Conservation (phyloP, 1,284 basidiomycete species). For the Ganoderma resinaceum region DNA sequence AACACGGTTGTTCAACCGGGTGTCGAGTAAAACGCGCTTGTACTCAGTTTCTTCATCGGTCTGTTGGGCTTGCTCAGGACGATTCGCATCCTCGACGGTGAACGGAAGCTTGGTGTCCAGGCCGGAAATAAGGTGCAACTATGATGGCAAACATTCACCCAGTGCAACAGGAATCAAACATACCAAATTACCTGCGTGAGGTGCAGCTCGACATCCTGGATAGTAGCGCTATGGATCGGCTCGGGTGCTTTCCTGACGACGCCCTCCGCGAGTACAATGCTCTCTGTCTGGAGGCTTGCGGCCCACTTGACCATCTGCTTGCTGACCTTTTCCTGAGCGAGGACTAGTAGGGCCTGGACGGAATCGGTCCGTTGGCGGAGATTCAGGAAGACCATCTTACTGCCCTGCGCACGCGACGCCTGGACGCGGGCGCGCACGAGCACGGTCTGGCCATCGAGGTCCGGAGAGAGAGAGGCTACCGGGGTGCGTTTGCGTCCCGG, state of each 20-base stretch:
- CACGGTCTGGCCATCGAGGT: slow-evolving; percentile 81
- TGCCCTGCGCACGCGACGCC: slow-evolving; percentile 89
- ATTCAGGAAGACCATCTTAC: slow-evolving; percentile 95
- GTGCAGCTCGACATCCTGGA: slow-evolving; percentile 90
- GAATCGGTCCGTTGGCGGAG: slow-evolving; percentile 91
- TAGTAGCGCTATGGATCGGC: slow-evolving; percentile 90
- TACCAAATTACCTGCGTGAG: slow-evolving; percentile 72
- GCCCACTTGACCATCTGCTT: slow-evolving; percentile 99
- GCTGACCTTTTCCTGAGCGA: slow-evolving; percentile 85
- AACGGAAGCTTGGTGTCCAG: slow-evolving; percentile 87
- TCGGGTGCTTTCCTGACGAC: slow-evolving; percentile 85
- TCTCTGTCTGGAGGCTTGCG: slow-evolving; percentile 81
- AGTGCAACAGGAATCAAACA: not conserved
- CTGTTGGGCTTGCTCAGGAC: slow-evolving; percentile 64
- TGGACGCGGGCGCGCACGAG: slow-evolving; percentile 92
- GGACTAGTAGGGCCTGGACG: slow-evolving; percentile 87
- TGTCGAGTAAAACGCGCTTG: slow-evolving; percentile 86
- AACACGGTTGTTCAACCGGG: slow-evolving; percentile 94
- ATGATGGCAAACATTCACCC: not conserved
- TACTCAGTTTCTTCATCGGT: slow-evolving; percentile 61
- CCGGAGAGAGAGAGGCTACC: slow-evolving; percentile 74
- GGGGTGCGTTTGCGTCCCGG: slow-evolving; percentile 57
- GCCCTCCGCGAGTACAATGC: slow-evolving; percentile 91
- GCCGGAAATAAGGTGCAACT: slow-evolving; percentile 86
- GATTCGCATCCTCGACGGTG: slow-evolving; percentile 91